Percentiles rank a stretch among this genome's conserved stretches.
These are phyloP conservation scores for Fusarium dlaminii DNA, from an alignment of 2,329 filamentous ascomycete species.

Conservation along the genomic window DNA sequence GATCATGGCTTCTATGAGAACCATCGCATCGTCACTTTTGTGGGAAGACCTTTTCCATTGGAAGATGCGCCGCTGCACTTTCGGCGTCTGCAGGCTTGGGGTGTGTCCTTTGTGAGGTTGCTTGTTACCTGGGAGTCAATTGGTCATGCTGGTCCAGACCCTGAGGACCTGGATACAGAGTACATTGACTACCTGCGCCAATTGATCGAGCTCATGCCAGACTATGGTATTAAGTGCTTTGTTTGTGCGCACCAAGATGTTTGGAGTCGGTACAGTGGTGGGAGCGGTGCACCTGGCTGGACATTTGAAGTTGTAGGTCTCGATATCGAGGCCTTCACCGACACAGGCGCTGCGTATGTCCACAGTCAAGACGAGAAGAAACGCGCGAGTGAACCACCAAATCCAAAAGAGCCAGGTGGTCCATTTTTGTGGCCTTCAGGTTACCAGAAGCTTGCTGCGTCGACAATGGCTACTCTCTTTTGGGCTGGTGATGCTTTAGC, in stretches of 20 bases:
- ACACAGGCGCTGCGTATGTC: conserved; percentile 48
- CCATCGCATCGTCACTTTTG: conserved; percentile 51
- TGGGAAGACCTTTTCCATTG: conserved; percentile 51
- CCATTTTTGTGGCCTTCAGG: conserved; percentile 52
- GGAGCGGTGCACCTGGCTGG: conserved; percentile 54
- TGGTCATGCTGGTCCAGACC: conserved; percentile 47
- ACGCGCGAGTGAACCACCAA: conserved; percentile 35
- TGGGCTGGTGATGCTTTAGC: conserved; percentile 46
- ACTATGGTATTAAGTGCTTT: conserved; percentile 53
- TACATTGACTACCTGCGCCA: conserved; percentile 51
- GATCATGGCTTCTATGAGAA: conserved; percentile 53
- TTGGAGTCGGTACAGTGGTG: conserved; percentile 55
- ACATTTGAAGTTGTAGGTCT: conserved; percentile 54
- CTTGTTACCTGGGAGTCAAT: conserved; percentile 56
- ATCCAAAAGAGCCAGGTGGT: conserved; percentile 47
- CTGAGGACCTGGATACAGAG: conserved; percentile 48
- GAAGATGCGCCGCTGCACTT: conserved; percentile 53
- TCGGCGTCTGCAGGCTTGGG: conserved; percentile 50
- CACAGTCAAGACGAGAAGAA: conserved; percentile 49
- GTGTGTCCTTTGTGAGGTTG: conserved; percentile 50
- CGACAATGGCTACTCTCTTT: conserved; percentile 45
- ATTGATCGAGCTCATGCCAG: conserved; percentile 50
- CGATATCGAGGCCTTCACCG: conserved; percentile 49
- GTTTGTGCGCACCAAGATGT: conserved; percentile 56
- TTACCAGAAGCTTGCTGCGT: conserved; percentile 51